phyloP scores from a whole-genome alignment of 78 protist genomes.

The Chrysochromulina parva region DNA sequence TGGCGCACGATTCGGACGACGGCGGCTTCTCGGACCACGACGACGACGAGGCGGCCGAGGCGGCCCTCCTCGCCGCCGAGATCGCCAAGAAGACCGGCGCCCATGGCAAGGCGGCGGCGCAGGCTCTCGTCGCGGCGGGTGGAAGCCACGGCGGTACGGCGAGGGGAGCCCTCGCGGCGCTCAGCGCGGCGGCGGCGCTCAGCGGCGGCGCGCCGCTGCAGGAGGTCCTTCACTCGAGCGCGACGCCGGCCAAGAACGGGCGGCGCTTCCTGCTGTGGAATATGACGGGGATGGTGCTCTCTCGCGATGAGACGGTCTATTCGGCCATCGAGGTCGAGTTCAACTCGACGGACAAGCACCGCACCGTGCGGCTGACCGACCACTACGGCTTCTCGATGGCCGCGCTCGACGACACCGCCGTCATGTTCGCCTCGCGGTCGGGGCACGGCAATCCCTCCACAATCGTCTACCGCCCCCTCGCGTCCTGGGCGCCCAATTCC shows the following conservation, averaged over 20 bases:
- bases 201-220: background rate
- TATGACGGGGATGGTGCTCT: background rate
- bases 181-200: background rate
- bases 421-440: background rate
- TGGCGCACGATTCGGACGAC: conserved; percentile 11
- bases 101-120: background rate
- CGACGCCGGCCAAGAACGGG: background rate
- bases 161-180: background rate
- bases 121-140: background rate
- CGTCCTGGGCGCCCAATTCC: conserved; percentile 5
- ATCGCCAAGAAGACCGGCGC: background rate
- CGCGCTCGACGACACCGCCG: conserved; percentile 11
- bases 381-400: conserved; percentile 18
- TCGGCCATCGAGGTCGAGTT: conserved; percentile 6
- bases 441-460: background rate
- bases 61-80: background rate
- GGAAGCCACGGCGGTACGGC: background rate
- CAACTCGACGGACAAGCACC: background rate
- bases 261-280: conserved; percentile 15
- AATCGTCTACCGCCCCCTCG: conserved; percentile 1
- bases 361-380: background rate
- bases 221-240: background rate
- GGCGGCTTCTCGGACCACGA: conserved; percentile 18
- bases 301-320: conserved; percentile 3
- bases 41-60: conserved; percentile 10